These are phyloP conservation scores for Kodamaea derodonti DNA, from an alignment of 1,139 yeast genomes.

Conservation along the genomic window DNA sequence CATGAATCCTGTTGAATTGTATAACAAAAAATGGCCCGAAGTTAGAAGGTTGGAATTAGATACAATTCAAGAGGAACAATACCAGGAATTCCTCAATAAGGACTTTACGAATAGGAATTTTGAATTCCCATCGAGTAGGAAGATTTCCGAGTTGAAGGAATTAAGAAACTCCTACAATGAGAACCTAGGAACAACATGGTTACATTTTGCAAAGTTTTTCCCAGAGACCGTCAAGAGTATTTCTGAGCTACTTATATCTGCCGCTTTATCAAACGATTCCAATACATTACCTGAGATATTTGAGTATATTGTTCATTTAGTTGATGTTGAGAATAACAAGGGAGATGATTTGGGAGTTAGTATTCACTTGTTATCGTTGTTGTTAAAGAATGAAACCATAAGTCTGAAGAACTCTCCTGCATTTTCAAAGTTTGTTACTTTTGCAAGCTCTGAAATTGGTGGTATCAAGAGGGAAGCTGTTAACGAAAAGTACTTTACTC, in stretches of 20 bases:
- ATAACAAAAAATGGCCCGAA: constrained; percentile 21
- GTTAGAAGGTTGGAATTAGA: constrained; percentile 9
- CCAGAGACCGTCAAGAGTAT: constrained; percentile 50
- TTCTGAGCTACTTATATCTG: constrained; percentile 39
- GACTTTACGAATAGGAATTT: not conserved
- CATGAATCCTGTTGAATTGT: constrained; percentile 3
- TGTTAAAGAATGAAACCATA: constrained; percentile 9
- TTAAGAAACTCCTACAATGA: constrained; percentile 21
- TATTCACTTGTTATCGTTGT: constrained; percentile 8
- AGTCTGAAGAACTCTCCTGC: constrained; percentile 6
- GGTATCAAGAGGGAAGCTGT: constrained; percentile 22
- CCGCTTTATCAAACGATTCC: constrained; percentile 5
- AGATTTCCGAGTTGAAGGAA: constrained; percentile 21
- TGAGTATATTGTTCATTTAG: constrained; percentile 12
- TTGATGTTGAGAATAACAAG: constrained; percentile 9
- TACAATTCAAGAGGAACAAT: constrained; percentile 11
- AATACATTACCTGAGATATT: constrained; percentile 11
- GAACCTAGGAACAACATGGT: constrained; percentile 21
- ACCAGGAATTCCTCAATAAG: not conserved
- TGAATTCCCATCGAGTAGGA: not conserved
- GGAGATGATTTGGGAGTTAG: constrained; percentile 9
- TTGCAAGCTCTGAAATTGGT: constrained; percentile 32
- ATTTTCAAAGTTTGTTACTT: constrained; percentile 32
- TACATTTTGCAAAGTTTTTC: constrained; percentile 45
- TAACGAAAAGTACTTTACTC: constrained; percentile 48